A percentile compares a stretch with the other conserved stretches of the same genome.
Conservation (phyloP, 2,329 filamentous ascomycete genomes). For the Aspergillus fumigatiaffinis region DNA sequence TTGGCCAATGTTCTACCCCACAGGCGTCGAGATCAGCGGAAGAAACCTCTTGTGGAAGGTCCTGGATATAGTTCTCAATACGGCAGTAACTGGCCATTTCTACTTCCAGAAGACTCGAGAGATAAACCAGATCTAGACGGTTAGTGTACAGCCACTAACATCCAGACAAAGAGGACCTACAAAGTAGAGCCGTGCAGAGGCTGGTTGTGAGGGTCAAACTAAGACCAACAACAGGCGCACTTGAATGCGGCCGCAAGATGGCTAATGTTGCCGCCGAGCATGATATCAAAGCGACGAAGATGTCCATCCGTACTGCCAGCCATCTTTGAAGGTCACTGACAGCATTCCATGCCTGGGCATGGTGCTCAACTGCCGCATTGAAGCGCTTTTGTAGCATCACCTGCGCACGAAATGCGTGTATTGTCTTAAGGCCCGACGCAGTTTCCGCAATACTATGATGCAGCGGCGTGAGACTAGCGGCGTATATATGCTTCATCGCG, state of each 20-base stretch:
- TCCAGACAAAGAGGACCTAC: background rate
- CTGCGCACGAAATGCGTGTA: conserved; percentile 10
- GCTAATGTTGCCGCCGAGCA: conserved; percentile 8
- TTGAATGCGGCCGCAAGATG: conserved; percentile 1
- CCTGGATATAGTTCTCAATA: conserved; percentile 69
- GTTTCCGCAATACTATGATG: conserved; percentile 11
- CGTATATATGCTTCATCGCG: conserved; percentile 11
- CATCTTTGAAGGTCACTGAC: conserved; percentile 14
- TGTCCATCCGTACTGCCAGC: conserved; percentile 13
- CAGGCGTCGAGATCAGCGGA: background rate
- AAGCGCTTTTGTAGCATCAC: conserved; percentile 8
- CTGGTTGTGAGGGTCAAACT: conserved; percentile 10
- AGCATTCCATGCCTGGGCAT: conserved; percentile 10
- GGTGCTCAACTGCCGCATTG: conserved; percentile 2
- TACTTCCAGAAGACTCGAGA: conserved; percentile 50
- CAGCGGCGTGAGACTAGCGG: conserved; percentile 9
- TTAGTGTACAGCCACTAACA: background rate
- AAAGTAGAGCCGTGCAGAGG: conserved; percentile 8
- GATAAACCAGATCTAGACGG: conserved; percentile 7
- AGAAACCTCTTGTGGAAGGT: conserved; percentile 50
- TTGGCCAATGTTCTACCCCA: conserved; percentile 67
- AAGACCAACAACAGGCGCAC: conserved; percentile 9
- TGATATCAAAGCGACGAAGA: conserved; percentile 10
- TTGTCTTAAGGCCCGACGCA: conserved; percentile 8
- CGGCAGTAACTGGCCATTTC: conserved; percentile 72